Base-by-base conservation (phyloP, 1,284 basidiomycete species). In the Serendipita sp. region DNA sequence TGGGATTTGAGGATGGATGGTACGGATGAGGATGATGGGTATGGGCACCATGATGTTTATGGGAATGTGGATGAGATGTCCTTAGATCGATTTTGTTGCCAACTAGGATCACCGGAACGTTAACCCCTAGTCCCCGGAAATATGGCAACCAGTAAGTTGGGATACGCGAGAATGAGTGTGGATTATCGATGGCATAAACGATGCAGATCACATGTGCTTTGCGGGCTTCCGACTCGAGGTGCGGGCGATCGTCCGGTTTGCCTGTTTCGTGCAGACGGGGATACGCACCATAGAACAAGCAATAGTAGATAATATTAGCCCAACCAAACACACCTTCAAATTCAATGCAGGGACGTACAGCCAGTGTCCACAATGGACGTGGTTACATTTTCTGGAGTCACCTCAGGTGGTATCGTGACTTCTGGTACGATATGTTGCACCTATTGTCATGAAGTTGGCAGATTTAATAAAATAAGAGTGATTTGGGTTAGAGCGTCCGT, bases 111-210 rank as follows among this genome's bases (percentile, higher is more conserved):
- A 98, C 94, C 15, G 96, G 95, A 6, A 97, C 87, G 77, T 96
- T 95, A 70, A 96, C 91, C 65, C 95, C 95, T 32, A 97, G 80
- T 68, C 94, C 89, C 50, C 93, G 84, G 75, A 99, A 96, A 70
- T 92, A 86, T n/a, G 95, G 95, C 62, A 99, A 79, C 95, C 95
- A 99, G 73, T 93, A 98, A n/a, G 93, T 88, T 34, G 93, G 91
- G 74, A 99, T 93, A 64, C 95, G 87, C 74, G 97, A 93, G 74
- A 99, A 98, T 15, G 93, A 94, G 68, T 88, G 87, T 17, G 94
- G 88, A 69, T 94, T 92, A 74, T 95, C 92, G 70, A 98, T 93
- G 35, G 92, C 88, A 73, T 99, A 96, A 60, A 99, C 95, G 63
- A 99, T 87, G 71, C 92, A 96, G 66, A 99, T 97, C 70, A 97